Evolutionary conservation across 768 basidiomycete genomes (phyloP).

Genomic region (Xanthoconium stramineum): DNA sequence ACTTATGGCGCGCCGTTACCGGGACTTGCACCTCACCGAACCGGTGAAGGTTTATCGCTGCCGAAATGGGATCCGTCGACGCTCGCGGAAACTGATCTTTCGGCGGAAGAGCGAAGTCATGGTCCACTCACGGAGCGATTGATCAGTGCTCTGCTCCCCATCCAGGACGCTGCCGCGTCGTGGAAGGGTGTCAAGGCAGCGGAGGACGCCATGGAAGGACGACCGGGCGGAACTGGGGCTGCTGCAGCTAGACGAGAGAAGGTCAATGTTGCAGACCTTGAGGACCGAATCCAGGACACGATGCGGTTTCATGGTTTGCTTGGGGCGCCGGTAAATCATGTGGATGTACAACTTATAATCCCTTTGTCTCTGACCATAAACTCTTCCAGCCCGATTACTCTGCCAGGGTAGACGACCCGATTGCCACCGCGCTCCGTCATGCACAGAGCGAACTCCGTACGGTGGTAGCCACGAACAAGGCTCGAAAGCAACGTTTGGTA

Average conservation of each 20-base stretch:
- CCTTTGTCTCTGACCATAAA: slow-evolving; percentile 20
- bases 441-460: slow-evolving; percentile 78
- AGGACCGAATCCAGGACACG: slow-evolving; percentile 70
- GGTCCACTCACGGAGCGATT: slow-evolving; percentile 87
- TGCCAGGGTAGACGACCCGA: slow-evolving; percentile 87
- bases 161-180: slow-evolving; percentile 52
- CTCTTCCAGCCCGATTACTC: slow-evolving; percentile 63
- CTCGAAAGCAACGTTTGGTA: slow-evolving; percentile 69
- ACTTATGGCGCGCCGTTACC: slow-evolving; percentile 43
- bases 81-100: slow-evolving; percentile 65
- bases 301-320: slow-evolving; percentile 75
- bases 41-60: slow-evolving; percentile 34
- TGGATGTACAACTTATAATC: slow-evolving; percentile 2
- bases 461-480: slow-evolving; percentile 81
- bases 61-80: slow-evolving; percentile 85
- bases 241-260: slow-evolving; percentile 73
- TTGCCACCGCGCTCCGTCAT: slow-evolving; percentile 84
- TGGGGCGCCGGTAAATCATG: slow-evolving; percentile 59
- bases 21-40: slow-evolving; percentile 38
- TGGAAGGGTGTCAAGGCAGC: slow-evolving; percentile 82
- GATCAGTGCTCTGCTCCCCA: slow-evolving; percentile 69
- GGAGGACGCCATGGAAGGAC: slow-evolving; percentile 80
- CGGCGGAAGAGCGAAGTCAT: slow-evolving; percentile 75
- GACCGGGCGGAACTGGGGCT: slow-evolving; percentile 75
- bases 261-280: slow-evolving; percentile 76